Conservation (phyloP, 768 basidiomycete species). For the Russula olivacea region DNA sequence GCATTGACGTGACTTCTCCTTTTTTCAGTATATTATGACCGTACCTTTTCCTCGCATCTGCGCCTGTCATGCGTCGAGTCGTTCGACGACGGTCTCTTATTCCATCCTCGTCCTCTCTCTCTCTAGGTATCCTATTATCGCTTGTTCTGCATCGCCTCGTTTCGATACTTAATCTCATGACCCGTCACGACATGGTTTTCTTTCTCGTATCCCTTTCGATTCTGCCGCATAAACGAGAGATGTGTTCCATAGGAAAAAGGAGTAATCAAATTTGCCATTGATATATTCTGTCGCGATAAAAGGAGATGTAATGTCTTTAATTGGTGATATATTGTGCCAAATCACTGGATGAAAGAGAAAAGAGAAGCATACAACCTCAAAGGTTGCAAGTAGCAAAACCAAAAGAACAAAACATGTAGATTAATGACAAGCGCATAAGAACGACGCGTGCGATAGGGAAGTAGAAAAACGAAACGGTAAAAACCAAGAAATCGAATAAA, state of each 20-base stretch:
- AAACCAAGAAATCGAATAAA: background rate
- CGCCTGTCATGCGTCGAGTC: background rate
- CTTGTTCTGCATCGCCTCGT: conserved; percentile 11
- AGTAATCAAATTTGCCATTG: conserved; percentile 17
- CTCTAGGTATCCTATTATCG: conserved; percentile 21
- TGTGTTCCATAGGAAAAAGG: conserved; percentile 18
- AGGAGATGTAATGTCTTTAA: background rate
- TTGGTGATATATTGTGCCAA: background rate
- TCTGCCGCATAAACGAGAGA: conserved; percentile 13
- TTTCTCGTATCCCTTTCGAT: background rate
- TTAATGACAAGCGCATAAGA: background rate
- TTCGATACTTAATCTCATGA: conserved; percentile 24
- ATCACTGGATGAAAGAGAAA: background rate
- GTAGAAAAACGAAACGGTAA: background rate
- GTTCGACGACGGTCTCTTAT: conserved; percentile 8
- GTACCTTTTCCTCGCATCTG: conserved; percentile 12
- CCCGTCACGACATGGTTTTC: conserved; percentile 21
- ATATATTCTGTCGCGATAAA: conserved; percentile 7
- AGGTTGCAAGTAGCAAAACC: background rate
- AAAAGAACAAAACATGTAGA: background rate
- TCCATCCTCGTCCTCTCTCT: background rate
- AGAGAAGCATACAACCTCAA: background rate
- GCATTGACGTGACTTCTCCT: conserved; percentile 15
- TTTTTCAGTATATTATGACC: conserved; percentile 22
- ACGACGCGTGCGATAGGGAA: background rate